Percentiles rank a stretch among this genome's conserved stretches.
Evolutionary conservation across 2,329 filamentous ascomycete genomes (phyloP).

Genomic region (Madurella mycetomatis): DNA sequence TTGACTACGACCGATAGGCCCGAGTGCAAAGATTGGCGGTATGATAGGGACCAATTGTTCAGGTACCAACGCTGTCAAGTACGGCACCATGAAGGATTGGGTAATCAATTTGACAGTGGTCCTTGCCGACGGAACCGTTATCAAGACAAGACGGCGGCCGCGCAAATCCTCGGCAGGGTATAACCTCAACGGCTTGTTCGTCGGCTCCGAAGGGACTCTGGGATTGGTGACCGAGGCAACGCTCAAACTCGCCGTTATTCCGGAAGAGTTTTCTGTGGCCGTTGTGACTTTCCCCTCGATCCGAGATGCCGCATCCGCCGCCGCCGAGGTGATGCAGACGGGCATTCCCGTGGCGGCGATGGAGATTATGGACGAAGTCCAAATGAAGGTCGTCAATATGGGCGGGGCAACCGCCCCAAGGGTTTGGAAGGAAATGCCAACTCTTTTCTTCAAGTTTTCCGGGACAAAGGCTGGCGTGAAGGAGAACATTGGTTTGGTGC

Average conservation of each 20-base stretch:
- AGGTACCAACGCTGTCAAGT: conserved; percentile 74
- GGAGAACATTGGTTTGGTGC: conserved; percentile 69
- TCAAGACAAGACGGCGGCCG: conserved; percentile 74
- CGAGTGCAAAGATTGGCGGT: conserved; percentile 70
- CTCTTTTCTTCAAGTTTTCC: conserved; percentile 81
- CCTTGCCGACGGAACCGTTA: conserved; percentile 69
- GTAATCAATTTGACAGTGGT: conserved; percentile 79
- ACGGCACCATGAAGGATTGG: conserved; percentile 87
- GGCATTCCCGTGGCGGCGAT: conserved; percentile 71
- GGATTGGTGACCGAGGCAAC: conserved; percentile 80
- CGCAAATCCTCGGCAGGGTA: conserved; percentile 79
- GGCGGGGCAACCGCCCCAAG: conserved; percentile 64
- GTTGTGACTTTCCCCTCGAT: conserved; percentile 77
- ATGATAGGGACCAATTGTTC: conserved; percentile 79
- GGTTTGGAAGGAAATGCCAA: conserved; percentile 71
- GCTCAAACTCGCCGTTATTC: conserved; percentile 71
- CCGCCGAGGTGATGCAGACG: conserved; percentile 69
- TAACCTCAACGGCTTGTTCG: conserved; percentile 74
- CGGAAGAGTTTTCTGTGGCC: conserved; percentile 71
- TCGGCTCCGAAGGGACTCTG: conserved; percentile 77
- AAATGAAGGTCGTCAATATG: conserved; percentile 78
- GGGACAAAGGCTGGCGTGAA: conserved; percentile 73
- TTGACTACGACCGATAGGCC: conserved; percentile 36
- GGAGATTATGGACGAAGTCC: conserved; percentile 86
- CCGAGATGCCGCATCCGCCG: conserved; percentile 68